A percentile compares a stretch with the other conserved stretches of the same genome.
phyloP scores from a whole-genome alignment of 2,329 filamentous ascomycete genomes.

The Clarireedia monteithiana region DNA sequence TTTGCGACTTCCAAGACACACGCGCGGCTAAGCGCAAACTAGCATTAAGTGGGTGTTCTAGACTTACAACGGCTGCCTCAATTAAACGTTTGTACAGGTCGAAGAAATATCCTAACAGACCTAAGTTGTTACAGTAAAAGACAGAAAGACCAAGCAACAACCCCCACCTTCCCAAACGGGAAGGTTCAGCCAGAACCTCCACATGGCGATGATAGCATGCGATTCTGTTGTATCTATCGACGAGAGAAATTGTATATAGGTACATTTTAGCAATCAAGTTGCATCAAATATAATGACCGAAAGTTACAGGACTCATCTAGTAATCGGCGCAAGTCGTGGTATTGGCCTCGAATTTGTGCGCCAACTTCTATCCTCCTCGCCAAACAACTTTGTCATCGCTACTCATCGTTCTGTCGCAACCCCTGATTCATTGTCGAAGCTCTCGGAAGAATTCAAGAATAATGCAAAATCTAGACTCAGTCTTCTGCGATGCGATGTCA shows the following conservation, averaged over 20 bases:
- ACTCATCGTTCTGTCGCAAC: conserved; percentile 32
- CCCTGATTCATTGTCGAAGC: neutral
- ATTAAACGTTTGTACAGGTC: too few relatives aligned
- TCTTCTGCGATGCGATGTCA: conserved; percentile 41
- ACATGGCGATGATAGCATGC: too few relatives aligned
- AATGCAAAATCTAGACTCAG: conserved; percentile 6
- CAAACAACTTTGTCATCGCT: conserved; percentile 35
- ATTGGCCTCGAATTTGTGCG: conserved; percentile 37
- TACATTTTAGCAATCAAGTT: neutral
- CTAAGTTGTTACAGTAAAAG: too few relatives aligned
- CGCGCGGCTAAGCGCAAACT: too few relatives aligned
- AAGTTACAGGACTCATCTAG: conserved; percentile 22
- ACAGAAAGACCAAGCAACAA: too few relatives aligned
- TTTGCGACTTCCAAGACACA: too few relatives aligned
- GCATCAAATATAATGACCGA: neutral
- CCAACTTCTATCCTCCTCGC: conserved; percentile 32
- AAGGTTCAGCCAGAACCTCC: too few relatives aligned
- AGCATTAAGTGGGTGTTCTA: too few relatives aligned
- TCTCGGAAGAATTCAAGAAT: neutral
- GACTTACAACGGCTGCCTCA: too few relatives aligned
- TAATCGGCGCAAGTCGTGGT: conserved; percentile 39
- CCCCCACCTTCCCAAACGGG: too few relatives aligned
- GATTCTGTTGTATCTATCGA: too few relatives aligned
- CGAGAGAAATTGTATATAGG: neutral
- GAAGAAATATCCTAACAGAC: too few relatives aligned